Conservation (phyloP, 768 basidiomycete species). For the Suillus clintonianus region DNA sequence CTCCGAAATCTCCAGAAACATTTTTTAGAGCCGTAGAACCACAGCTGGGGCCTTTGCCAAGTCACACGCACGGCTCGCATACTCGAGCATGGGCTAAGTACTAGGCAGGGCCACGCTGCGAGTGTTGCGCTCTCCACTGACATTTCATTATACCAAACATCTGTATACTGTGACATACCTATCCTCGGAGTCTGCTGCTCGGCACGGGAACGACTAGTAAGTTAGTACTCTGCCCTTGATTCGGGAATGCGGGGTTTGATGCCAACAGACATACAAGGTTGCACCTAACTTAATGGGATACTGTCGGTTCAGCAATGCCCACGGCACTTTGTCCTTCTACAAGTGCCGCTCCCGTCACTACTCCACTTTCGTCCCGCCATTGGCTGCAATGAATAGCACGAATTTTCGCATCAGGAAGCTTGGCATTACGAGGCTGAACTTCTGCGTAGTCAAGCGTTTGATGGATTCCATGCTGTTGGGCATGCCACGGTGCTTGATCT, state of each 20-base stretch:
- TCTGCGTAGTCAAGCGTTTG: not conserved
- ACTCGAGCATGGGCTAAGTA: too few relatives aligned
- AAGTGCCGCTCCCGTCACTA: not conserved
- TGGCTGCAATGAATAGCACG: not conserved
- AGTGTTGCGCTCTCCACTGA: not conserved
- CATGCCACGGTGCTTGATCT: not conserved
- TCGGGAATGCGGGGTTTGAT: too few relatives aligned
- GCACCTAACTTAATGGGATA: slow-evolving; percentile 49
- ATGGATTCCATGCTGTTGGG: not conserved
- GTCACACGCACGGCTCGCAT: too few relatives aligned
- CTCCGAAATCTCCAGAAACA: too few relatives aligned
- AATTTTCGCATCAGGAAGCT: not conserved
- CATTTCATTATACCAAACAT: not conserved
- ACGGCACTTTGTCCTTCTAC: slow-evolving; percentile 40
- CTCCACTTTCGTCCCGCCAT: not conserved
- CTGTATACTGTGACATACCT: too few relatives aligned
- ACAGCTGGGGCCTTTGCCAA: too few relatives aligned
- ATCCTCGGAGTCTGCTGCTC: too few relatives aligned
- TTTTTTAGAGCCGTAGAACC: too few relatives aligned
- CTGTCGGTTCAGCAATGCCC: slow-evolving; percentile 49
- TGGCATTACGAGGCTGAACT: not conserved
- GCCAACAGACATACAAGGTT: too few relatives aligned
- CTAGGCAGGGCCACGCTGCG: not conserved
- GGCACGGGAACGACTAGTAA: too few relatives aligned
- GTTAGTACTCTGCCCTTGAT: too few relatives aligned